A percentile compares a stretch with the other conserved stretches of the same genome.
These are phyloP conservation scores for Heterobasidion irregulare DNA, from an alignment of 1,284 basidiomycete genomes.

Conservation along the genomic window DNA sequence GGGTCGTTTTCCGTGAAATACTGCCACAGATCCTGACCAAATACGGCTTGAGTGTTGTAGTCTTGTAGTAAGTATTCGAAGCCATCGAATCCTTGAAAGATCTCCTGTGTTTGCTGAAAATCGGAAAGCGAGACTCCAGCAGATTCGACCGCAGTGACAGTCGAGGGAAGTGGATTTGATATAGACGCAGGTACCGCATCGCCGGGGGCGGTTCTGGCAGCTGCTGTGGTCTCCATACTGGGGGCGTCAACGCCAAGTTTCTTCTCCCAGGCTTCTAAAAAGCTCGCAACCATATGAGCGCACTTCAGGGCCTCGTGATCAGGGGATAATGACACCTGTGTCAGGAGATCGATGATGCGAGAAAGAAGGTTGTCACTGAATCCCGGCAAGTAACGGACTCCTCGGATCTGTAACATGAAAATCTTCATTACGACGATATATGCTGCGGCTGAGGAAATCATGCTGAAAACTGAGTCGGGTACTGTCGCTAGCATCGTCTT, in stretches of 20 bases:
- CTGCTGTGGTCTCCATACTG: no score
- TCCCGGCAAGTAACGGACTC: constrained; percentile 24
- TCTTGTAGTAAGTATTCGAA: constrained; percentile 1
- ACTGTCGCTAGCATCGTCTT: constrained; percentile 25
- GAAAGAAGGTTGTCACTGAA: constrained; percentile 28
- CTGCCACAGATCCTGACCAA: constrained; percentile 7
- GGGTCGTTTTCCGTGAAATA: constrained; percentile 1
- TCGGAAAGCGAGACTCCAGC: no score
- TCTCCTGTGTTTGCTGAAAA: neutral
- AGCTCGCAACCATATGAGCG: constrained; percentile 27
- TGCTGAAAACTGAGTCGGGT: constrained; percentile 32
- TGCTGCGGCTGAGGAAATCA: constrained; percentile 32
- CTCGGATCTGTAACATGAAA: constrained; percentile 24
- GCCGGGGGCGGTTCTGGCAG: no score
- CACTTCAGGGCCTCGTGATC: constrained; percentile 33
- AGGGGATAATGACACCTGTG: constrained; percentile 23
- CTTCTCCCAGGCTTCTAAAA: constrained; percentile 19
- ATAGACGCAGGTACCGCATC: no score
- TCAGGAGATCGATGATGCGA: constrained; percentile 24
- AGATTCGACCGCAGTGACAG: no score
- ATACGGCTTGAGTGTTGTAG: no score
- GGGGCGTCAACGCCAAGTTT: constrained; percentile 11
- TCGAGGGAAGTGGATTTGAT: no score
- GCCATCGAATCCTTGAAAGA: neutral
- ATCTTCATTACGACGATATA: constrained; percentile 33